Conservation (phyloP, 2,329 filamentous ascomycete species). For the Sphaerostilbella broomeana region DNA sequence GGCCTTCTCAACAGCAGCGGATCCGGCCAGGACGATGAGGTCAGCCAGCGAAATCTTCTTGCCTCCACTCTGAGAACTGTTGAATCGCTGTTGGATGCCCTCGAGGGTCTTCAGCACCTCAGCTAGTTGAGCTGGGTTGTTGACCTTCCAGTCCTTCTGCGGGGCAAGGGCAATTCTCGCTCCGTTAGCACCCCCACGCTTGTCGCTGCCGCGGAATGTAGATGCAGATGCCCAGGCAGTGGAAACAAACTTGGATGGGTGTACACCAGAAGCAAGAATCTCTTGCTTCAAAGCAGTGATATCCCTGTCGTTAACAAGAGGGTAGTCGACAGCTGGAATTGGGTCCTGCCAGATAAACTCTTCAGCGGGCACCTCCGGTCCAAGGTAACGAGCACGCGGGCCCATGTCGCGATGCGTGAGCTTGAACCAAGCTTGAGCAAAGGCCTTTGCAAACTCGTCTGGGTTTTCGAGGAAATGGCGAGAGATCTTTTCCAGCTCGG, state of each 20-base stretch:
- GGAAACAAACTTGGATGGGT: conserved; percentile 54
- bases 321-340: conserved; percentile 52
- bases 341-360: conserved; percentile 70
- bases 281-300: conserved; percentile 60
- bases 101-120: conserved; percentile 58
- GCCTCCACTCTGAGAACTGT: conserved; percentile 47
- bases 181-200: conserved; percentile 77
- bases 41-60: conserved; percentile 75
- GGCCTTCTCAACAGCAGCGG: conserved; percentile 66
- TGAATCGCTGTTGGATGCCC: conserved; percentile 60
- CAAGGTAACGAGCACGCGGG: conserved; percentile 62
- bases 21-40: conserved; percentile 68
- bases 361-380: conserved; percentile 67
- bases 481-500: conserved; percentile 68
- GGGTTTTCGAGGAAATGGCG: conserved; percentile 63
- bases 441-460: conserved; percentile 61
- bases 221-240: conserved; percentile 65
- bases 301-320: conserved; percentile 56
- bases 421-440: conserved; percentile 76
- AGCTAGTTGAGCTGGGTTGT: conserved; percentile 62
- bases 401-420: conserved; percentile 75
- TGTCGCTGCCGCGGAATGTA: conserved; percentile 68
- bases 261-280: conserved; percentile 57
- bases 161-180: conserved; percentile 69
- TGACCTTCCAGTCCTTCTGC: conserved; percentile 65